Conservation (phyloP, 2,329 filamentous ascomycete genomes). For the Cadophora malorum region DNA sequence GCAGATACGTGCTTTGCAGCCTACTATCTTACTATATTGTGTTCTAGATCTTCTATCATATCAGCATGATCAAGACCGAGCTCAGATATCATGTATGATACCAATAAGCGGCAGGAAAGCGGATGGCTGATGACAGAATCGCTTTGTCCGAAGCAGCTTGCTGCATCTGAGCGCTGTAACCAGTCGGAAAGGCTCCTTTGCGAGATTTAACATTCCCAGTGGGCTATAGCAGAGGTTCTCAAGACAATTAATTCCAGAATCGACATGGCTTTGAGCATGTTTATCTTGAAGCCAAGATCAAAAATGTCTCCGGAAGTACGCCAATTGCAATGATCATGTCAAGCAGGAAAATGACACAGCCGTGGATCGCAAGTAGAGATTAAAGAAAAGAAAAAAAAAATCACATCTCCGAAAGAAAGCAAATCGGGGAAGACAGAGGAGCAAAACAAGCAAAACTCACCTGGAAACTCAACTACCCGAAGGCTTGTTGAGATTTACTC, state of each 20-base stretch:
- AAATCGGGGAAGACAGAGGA: too few species aligned
- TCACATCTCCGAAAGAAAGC: too few species aligned
- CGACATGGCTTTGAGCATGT: background rate
- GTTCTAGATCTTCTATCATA: background rate
- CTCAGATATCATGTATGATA: background rate
- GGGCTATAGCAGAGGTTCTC: background rate
- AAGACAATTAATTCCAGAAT: background rate
- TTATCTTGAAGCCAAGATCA: background rate
- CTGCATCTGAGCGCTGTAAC: background rate
- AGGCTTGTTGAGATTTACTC: too few species aligned
- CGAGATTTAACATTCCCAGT: background rate
- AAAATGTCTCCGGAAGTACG: background rate
- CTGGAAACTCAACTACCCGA: too few species aligned
- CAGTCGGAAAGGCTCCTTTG: background rate
- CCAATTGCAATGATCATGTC: background rate
- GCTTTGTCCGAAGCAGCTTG: background rate
- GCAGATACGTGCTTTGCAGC: too few species aligned
- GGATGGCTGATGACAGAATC: background rate
- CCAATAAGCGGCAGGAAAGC: background rate
- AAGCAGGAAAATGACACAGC: background rate
- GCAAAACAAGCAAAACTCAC: too few species aligned
- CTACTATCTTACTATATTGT: background rate
- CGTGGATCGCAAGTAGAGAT: too few species aligned
- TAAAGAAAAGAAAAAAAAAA: too few species aligned
- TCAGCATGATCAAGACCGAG: background rate